Evolutionary conservation across 345 rosid species (phyloP).

Genomic region (Populus nigra): DNA sequence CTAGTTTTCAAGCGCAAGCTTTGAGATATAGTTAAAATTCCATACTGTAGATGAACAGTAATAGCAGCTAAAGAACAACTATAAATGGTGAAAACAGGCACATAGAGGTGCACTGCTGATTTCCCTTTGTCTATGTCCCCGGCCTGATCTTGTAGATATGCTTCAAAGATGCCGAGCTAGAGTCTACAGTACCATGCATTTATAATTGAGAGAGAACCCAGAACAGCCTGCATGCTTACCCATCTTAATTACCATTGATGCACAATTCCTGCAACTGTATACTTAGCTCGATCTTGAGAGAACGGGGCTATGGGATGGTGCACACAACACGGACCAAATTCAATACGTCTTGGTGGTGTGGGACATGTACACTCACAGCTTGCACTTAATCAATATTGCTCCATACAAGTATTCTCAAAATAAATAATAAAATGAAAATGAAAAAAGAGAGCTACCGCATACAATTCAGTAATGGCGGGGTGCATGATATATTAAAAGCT

Average conservation of each 20-base stretch:
- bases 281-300: not conserved
- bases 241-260: not conserved
- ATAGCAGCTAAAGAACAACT: not conserved
- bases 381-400: not conserved
- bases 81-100: not conserved
- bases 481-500: not conserved
- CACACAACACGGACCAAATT: not conserved
- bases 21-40: not conserved
- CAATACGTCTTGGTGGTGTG: not conserved
- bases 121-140: not conserved
- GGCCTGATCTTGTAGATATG: not conserved
- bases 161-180: not conserved
- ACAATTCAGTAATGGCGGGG: not conserved
- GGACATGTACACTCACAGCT: not conserved
- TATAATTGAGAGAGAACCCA: not conserved
- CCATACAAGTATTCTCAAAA: not conserved
- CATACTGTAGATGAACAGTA: not conserved
- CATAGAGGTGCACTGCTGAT: not conserved
- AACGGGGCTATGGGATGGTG: not conserved
- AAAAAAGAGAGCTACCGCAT: not conserved
- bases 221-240: not conserved
- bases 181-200: slow-evolving; percentile 28
- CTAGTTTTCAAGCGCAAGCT: not conserved
- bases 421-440: no score
- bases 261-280: not conserved